phyloP scores from a whole-genome alignment of 2,329 filamentous ascomycete genomes.

The Diaporthe ampelina region DNA sequence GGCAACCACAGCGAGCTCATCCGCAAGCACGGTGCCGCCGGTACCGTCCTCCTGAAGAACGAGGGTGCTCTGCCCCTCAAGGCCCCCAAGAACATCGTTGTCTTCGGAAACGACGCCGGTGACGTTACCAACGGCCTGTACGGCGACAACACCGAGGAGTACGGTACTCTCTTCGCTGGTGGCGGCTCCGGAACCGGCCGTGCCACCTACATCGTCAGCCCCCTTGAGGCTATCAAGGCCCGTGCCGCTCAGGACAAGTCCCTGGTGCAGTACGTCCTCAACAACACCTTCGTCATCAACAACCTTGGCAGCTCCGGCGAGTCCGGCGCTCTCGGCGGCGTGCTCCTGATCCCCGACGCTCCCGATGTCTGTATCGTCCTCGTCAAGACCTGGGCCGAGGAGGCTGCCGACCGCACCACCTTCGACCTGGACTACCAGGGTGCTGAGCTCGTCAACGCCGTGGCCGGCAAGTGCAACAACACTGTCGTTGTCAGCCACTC shows the following conservation, averaged over 20 bases:
- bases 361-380: constrained; percentile 78
- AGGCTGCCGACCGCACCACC: constrained; percentile 70
- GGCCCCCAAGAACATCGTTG: constrained; percentile 68
- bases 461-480: constrained; percentile 62
- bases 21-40: constrained; percentile 67
- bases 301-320: constrained; percentile 6
- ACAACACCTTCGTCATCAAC: constrained; percentile 58
- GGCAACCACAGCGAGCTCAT: constrained; percentile 69
- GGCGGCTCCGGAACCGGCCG: constrained; percentile 71
- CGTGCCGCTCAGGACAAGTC: constrained; percentile 58
- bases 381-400: constrained; percentile 76
- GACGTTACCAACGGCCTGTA: constrained; percentile 76
- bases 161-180: constrained; percentile 69
- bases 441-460: constrained; percentile 69
- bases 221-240: constrained; percentile 68
- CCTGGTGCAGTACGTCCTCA: constrained; percentile 58
- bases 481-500: constrained; percentile 70
- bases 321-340: constrained; percentile 52
- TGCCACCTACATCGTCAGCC: constrained; percentile 67
- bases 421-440: constrained; percentile 72
- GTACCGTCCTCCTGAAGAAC: constrained; percentile 83
- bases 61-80: constrained; percentile 71
- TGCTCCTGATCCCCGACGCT: constrained; percentile 61
- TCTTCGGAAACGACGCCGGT: constrained; percentile 73
- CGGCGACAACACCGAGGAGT: constrained; percentile 75